These are phyloP conservation scores for Penicillium sp. DNA, from an alignment of 2,329 filamentous ascomycete species.

Conservation along the genomic window DNA sequence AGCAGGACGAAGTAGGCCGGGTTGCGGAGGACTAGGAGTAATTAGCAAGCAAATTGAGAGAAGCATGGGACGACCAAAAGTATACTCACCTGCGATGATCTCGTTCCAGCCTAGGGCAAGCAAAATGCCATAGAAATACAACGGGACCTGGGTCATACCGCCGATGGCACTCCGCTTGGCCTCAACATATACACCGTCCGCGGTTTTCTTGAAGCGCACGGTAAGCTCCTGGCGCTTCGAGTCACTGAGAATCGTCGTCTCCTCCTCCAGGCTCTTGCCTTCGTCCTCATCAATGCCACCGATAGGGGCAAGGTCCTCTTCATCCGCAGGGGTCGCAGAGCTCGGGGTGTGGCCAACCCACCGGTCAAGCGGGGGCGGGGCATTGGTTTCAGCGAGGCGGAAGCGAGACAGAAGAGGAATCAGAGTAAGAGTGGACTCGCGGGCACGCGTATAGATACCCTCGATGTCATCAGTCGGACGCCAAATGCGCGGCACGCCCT, in stretches of 20 bases:
- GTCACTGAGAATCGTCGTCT: constrained; percentile 91
- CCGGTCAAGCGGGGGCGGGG: constrained; percentile 72
- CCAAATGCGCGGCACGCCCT: constrained; percentile 93
- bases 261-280: constrained; percentile 89
- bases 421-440: constrained; percentile 84
- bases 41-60: background rate
- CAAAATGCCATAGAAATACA: constrained; percentile 90
- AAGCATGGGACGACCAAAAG: constrained; percentile 8
- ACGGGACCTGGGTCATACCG: constrained; percentile 84
- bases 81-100: constrained; percentile 75
- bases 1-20: constrained; percentile 88
- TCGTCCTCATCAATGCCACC: constrained; percentile 93
- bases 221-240: constrained; percentile 86
- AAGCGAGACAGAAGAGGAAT: constrained; percentile 87
- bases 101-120: constrained; percentile 98
- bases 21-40: constrained; percentile 74
- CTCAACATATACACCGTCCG: constrained; percentile 95
- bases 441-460: constrained; percentile 83
- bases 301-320: constrained; percentile 83
- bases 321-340: constrained; percentile 72
- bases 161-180: constrained; percentile 96
- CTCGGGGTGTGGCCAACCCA: constrained; percentile 78
- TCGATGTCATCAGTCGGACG: constrained; percentile 95
- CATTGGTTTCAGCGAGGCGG: constrained; percentile 67
- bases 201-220: constrained; percentile 95